Base-by-base conservation (phyloP, 2,329 filamentous ascomycete species). In the Ilyonectria sp. region DNA sequence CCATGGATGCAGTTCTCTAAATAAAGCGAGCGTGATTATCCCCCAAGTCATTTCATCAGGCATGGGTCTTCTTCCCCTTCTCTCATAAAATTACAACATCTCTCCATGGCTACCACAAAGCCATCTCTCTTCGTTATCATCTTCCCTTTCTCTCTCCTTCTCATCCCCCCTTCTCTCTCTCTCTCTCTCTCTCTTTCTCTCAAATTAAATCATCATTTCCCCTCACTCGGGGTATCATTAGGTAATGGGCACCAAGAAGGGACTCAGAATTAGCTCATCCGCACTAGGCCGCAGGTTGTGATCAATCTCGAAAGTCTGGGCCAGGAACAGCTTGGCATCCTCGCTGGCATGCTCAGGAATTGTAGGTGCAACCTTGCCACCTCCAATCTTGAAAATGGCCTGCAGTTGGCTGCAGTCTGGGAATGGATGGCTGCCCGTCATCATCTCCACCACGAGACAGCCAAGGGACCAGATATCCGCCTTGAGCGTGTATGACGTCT, bases 391-490 rank as follows among this genome's bases (percentile, higher is more conserved):
- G 87, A 99, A 99, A 77, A 99, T 98, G 67, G 96, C 96, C 80
- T 99, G 96, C 70, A 99, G 86, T 82, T 99, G 97, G 67, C 94
- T 97, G 85, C 94, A 97, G 82, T 97, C 95, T 0, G 96, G 96
- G 86, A 98, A 98, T 1, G 96, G 96, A 79, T 98, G 96, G 50
- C 91, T 93, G 63, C 96, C 96, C 13, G 96, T 98, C 87, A 98
- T 97, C 96, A 99, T 99, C 85, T 99, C 96, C 26, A 99, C 95
- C 15, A 99, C 94, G 58, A 99, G 86, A 80, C 96, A 99, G 37
- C 96, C 96, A 26, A 99, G 89, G 52, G 94, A 97, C 96, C 96
- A 99, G 75, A 99, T 99, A 77, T 99, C 96, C 15, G 96, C 96
- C 84, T 98, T 98, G 83, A 95, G 94, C 6, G 95, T 98, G 83